These are phyloP conservation scores for Sclerotinia trifoliorum DNA, from an alignment of 2,329 filamentous ascomycete species.

Conservation along the genomic window DNA sequence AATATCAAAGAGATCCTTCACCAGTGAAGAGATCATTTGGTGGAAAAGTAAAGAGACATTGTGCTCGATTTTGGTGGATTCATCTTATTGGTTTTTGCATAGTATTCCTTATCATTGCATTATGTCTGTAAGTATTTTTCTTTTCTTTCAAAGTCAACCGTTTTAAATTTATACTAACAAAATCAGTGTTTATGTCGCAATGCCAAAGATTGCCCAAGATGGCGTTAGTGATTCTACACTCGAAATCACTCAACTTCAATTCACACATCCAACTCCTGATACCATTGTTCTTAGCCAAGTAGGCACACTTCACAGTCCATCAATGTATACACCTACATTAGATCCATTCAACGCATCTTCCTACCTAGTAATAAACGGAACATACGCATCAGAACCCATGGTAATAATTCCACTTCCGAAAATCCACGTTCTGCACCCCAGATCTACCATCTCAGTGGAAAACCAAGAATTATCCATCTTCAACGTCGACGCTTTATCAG, in stretches of 20 bases:
- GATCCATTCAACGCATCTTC: conserved; percentile 53
- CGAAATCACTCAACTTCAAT: conserved; percentile 49
- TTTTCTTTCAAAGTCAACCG: background rate
- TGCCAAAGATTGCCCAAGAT: conserved; percentile 56
- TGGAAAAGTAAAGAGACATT: conserved; percentile 37
- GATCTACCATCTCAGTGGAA: conserved; percentile 46
- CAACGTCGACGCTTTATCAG: conserved; percentile 33
- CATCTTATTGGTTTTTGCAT: conserved; percentile 51
- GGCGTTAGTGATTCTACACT: conserved; percentile 53
- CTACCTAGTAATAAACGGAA: conserved; percentile 45
- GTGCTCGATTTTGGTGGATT: conserved; percentile 52
- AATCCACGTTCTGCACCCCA: conserved; percentile 36
- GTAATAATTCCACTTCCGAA: conserved; percentile 35
- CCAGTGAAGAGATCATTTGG: conserved; percentile 23
- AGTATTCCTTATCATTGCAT: conserved; percentile 52
- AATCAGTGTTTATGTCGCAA: conserved; percentile 55
- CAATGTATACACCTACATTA: conserved; percentile 53
- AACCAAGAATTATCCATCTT: conserved; percentile 47
- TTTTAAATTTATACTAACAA: conserved; percentile 4
- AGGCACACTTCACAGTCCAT: conserved; percentile 48
- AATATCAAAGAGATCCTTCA: conserved; percentile 7
- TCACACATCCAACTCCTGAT: conserved; percentile 50
- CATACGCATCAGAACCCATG: conserved; percentile 32
- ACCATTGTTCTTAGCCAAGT: conserved; percentile 50
- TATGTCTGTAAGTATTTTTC: conserved; percentile 54